Evolutionary conservation across 192 early-diverging fungal genomes (phyloP), one percentile per base, ranked within the genome.

Genomic region (Physocladia obscura): DNA sequence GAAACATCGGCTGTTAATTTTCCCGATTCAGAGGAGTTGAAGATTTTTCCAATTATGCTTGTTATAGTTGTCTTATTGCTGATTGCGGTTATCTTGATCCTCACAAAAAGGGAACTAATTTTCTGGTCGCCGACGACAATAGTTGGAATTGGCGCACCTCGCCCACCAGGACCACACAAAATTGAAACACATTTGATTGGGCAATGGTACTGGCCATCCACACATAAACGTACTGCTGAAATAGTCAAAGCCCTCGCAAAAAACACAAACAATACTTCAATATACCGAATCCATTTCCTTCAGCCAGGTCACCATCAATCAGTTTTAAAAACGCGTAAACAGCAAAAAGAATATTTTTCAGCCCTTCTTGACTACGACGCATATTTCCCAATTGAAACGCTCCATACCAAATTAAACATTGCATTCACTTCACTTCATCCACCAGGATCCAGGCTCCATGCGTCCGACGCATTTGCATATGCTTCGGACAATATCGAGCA

Each of bases 181-280:
- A 32, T 65, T 26, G 63, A 65, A 34, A 50, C 64, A 36, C 70
- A 71, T 62, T 47, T 71, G 31, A 59, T 71, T 32, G 70, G 57
- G 34, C 58, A 71, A 49, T 71, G 70, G 70, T 71, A 71, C 61
- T 69, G 37, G n/a, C 58, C 57, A 34, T 17, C 22, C 11, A 69
- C 26, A 5, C 27, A 19, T 4, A 19, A 1, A 17, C 34, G 70
- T 22, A 30, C 49, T 8, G 6, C 21, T 5, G 70, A 71, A 32
- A 57, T 71, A 11, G 61, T 71, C 27, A 15, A 47, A 11, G 70
- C 60, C 4, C 44, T 71, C 0, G 70, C 70, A 5, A 71, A 13
- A 11, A 71, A 71, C 61, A 52, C 57, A 26, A 71, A 63, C 50
- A 71, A 71, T 49, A 13, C 31, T 17, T 15, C 36, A 50, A 71